A percentile compares a stretch with the other conserved stretches of the same genome.
phyloP scores from a whole-genome alignment of 2,329 filamentous ascomycete genomes.

The Xylaria multiplex region DNA sequence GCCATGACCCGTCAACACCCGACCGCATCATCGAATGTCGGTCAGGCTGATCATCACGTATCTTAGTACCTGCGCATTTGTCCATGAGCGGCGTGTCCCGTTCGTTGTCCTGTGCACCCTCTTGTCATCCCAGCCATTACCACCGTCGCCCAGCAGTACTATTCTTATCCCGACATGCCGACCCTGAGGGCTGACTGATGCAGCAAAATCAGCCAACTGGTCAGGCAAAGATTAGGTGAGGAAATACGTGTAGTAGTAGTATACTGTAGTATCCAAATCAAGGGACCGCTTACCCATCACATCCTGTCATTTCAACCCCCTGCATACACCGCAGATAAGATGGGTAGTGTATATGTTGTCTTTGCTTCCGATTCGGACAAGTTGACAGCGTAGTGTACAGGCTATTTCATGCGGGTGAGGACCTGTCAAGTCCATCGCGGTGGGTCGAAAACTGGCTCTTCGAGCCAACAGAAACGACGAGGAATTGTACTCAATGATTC shows the following conservation, averaged over 20 bases:
- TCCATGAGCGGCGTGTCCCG: conserved; percentile 5
- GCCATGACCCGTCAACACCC: conserved; percentile 29
- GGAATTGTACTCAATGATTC: not conserved
- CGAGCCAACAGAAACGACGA: conserved; percentile 1
- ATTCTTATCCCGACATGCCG: conserved; percentile 1
- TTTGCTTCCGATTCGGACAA: not conserved
- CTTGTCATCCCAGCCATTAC: not conserved
- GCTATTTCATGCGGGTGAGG: not conserved
- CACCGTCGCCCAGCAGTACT: not conserved
- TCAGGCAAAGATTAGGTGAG: conserved; percentile 12
- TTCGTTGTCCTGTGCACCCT: not conserved
- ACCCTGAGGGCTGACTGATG: not conserved
- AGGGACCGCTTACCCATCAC: conserved; percentile 9
- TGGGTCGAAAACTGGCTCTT: not conserved
- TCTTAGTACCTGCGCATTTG: not conserved
- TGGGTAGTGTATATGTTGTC: not conserved
- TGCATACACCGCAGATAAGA: not conserved
- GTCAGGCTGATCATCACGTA: conserved; percentile 16
- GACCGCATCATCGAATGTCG: conserved; percentile 20
- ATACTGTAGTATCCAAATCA: not conserved
- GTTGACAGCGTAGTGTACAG: not conserved
- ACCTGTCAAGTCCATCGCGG: not conserved
- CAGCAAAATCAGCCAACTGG: not conserved
- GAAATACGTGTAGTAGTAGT: not conserved
- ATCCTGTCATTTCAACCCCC: conserved; percentile 11